Base-by-base conservation (phyloP, 2,329 filamentous ascomycete genomes). In the Balansia obtecta region DNA sequence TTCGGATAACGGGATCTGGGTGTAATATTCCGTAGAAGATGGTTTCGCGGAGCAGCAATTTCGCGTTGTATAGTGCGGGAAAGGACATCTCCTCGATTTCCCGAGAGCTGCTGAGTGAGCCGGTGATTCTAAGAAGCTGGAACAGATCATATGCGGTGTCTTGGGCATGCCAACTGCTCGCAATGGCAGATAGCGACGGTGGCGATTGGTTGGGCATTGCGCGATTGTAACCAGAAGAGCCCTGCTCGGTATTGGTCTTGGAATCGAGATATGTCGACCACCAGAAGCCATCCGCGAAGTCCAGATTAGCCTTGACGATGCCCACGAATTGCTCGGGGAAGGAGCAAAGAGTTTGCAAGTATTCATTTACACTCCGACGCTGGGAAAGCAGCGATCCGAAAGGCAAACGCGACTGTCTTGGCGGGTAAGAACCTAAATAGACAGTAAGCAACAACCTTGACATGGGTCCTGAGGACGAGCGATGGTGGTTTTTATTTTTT, bases 271-370 rank as follows among this genome's bases (percentile, higher is more conserved):
- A 71, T 45, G 76, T 74, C 15, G 71, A 74, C 73, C 74, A 77
- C 77, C 77, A 80, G 57, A 80, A 80, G 1, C 68, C 69, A 55
- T 80, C 77, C 33, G 74, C 67, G 50, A 76, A 79, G 56, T 80
- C 77, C 3, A 77, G 58, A 49, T 71, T 68, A 3, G 62, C 58
- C 49, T 68, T 68, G 15, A 74, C 71, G 52, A 70, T 61, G n/a
- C 68, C 64, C 1, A 65, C 58, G 27, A 68, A 63, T 12, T 67
- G 63, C n/a, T 64, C 60, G n/a, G 65, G 61, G 18, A 72, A 61
- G 13, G 67, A 63, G 50, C 74, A 77, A 1, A 65, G 64, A 13
- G 68, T 65, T 45, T 77, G 68, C 9, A 80, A 63, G 51, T 71
- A 72, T 20, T 77, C 72, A 57, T 79, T 79, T 56, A 79, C 69